phyloP scores from a whole-genome alignment of 768 basidiomycete species.

The Rhodocollybia butyracea region DNA sequence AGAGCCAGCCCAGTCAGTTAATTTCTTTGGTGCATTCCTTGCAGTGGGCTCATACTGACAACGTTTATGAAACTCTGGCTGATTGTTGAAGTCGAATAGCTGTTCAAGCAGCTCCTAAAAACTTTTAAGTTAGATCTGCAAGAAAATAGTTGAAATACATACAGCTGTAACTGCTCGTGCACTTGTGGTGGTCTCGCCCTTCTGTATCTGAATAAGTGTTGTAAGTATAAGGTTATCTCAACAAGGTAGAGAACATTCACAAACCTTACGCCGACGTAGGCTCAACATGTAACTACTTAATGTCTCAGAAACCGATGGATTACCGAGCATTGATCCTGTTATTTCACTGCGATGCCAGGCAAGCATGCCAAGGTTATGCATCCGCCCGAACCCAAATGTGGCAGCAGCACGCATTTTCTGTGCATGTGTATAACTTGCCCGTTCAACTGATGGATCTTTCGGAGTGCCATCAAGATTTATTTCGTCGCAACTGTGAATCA shows the following conservation, averaged over 20 bases:
- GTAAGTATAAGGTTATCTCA: neutral
- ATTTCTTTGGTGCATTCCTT: no score
- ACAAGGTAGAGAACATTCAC: neutral
- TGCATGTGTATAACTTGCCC: conserved; percentile 7
- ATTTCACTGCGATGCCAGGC: conserved; percentile 14
- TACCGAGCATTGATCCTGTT: conserved; percentile 7
- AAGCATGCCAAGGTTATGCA: conserved; percentile 7
- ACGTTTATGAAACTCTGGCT: neutral
- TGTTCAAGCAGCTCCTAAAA: conserved; percentile 9
- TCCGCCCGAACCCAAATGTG: conserved; percentile 7
- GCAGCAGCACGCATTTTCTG: neutral
- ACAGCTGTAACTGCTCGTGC: conserved; percentile 15
- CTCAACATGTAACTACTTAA: conserved; percentile 17
- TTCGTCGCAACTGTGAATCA: conserved; percentile 12
- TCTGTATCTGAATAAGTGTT: conserved; percentile 11
- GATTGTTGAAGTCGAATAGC: conserved; percentile 12
- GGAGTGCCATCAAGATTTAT: conserved; percentile 9
- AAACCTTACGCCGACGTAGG: conserved; percentile 9
- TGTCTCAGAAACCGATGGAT: conserved; percentile 17
- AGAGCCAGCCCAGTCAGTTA: no score
- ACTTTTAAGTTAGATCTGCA: neutral
- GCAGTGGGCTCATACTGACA: neutral
- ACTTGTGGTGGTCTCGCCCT: conserved; percentile 13
- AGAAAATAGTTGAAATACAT: neutral
- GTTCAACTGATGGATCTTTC: neutral